Evolutionary conservation across 495 filamentous ascomycete species (phyloP).

Genomic region (Xylaria cubensis): DNA sequence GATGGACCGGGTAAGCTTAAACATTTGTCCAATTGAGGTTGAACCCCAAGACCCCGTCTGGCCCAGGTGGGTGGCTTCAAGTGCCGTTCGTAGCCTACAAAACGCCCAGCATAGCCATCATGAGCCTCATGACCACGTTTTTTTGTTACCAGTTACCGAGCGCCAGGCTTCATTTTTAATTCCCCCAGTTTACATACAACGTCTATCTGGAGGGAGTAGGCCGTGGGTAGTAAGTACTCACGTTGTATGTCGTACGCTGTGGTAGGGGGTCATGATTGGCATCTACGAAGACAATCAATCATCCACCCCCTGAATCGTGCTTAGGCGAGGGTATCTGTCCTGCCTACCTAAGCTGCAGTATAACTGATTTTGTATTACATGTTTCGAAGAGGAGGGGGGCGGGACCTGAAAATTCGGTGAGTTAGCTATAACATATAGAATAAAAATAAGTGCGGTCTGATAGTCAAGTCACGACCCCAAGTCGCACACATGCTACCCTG

Average conservation of each 20-base stretch:
- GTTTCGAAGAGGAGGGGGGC: slow-evolving; percentile 8
- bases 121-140: not conserved
- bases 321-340: slow-evolving; percentile 24
- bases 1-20: not conserved
- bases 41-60: not conserved
- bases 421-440: not conserved
- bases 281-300: not conserved
- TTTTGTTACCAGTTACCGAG: not conserved
- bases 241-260: not conserved
- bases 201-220: not conserved
- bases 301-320: slow-evolving; percentile 27
- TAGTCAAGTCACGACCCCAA: slow-evolving; percentile 20
- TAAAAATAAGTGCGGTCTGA: slow-evolving; percentile 18
- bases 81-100: not conserved
- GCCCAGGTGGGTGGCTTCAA: not conserved
- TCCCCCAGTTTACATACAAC: not conserved
- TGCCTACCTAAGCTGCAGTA: slow-evolving; percentile 9
- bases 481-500: slow-evolving; percentile 25
- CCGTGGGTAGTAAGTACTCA: not conserved
- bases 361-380: slow-evolving; percentile 6
- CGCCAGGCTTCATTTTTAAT: not conserved
- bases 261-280: not conserved
- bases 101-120: not conserved
- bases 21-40: slow-evolving; percentile 3
- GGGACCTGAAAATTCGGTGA: slow-evolving; percentile 20